phyloP scores from a whole-genome alignment of 2,329 filamentous ascomycete species.

The Aspergillus versicolor region DNA sequence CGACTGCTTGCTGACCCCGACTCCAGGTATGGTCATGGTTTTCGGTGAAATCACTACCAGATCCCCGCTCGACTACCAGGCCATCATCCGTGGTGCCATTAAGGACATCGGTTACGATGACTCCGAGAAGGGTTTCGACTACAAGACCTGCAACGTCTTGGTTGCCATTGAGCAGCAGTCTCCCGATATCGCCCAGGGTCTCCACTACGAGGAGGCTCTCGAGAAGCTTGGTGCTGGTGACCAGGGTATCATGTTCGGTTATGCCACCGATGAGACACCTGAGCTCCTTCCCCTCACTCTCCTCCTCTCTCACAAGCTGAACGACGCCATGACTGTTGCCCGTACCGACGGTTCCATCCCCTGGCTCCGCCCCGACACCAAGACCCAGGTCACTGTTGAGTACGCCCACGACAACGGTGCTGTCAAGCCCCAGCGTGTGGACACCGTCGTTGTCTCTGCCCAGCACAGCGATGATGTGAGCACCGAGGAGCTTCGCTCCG shows the following conservation, averaged over 20 bases:
- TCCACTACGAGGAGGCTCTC: constrained; percentile 95
- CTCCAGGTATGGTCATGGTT: constrained; percentile 82
- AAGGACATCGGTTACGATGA: constrained; percentile 99
- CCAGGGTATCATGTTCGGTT: constrained; percentile 99
- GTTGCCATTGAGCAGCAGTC: constrained; percentile 99
- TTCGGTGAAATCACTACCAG: constrained; percentile 99
- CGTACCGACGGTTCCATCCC: constrained; percentile 83
- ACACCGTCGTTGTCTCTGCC: constrained; percentile 95
- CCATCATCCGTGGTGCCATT: constrained; percentile 89
- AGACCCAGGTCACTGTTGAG: constrained; percentile 99
- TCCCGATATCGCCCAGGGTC: constrained; percentile 97
- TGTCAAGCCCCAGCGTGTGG: constrained; percentile 85
- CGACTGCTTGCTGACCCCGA: constrained; percentile 8
- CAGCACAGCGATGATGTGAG: constrained; percentile 88
- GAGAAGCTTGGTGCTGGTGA: constrained; percentile 98
- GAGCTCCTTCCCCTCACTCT: constrained; percentile 95
- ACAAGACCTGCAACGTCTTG: constrained; percentile 99
- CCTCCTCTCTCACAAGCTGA: constrained; percentile 93
- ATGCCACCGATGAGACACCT: constrained; percentile 98
- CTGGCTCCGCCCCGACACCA: constrained; percentile 97
- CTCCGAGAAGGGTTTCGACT: constrained; percentile 97
- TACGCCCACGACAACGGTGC: constrained; percentile 93
- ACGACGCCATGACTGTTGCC: constrained; percentile 87
- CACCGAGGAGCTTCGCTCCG: constrained; percentile 88
- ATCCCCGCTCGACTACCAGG: constrained; percentile 95